Conservation (phyloP, 352 stramenopile species). For the Phytopythium chamaehyphon region DNA sequence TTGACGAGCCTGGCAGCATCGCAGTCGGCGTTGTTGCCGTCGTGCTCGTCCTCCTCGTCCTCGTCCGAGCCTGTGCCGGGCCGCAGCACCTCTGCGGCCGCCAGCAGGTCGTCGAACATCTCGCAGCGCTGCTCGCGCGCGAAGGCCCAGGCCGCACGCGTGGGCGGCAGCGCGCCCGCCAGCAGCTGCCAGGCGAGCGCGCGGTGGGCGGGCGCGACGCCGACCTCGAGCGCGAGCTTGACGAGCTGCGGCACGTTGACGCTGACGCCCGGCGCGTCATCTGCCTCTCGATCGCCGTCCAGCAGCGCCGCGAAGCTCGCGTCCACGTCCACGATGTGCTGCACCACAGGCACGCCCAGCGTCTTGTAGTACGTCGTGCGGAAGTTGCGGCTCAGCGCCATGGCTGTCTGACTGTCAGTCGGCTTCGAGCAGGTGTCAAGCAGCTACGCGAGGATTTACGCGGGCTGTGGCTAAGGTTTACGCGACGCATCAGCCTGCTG, state of each 20-base stretch:
- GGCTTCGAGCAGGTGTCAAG: not conserved
- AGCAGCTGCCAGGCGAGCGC: constrained; percentile 59
- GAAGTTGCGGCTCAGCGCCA: constrained; percentile 76
- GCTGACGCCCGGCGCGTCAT: constrained; percentile 15
- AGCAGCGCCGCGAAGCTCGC: constrained; percentile 71
- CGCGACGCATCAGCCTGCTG: too few species aligned
- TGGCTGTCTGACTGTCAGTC: constrained; percentile 6
- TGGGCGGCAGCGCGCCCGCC: constrained; percentile 42
- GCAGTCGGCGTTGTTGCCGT: not conserved
- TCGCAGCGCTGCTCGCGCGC: constrained; percentile 34
- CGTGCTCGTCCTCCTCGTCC: constrained; percentile 5
- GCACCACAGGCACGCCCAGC: constrained; percentile 77
- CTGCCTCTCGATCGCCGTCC: not conserved
- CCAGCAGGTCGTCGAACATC: constrained; percentile 70
- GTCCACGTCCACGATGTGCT: constrained; percentile 79
- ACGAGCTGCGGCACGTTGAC: constrained; percentile 66
- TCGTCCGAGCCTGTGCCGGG: constrained; percentile 12
- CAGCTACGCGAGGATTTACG: not conserved
- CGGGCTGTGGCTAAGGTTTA: too few species aligned
- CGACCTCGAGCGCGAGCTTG: constrained; percentile 74
- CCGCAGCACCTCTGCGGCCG: constrained; percentile 44
- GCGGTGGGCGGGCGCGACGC: constrained; percentile 51
- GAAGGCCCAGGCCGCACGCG: constrained; percentile 63
- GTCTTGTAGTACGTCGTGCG: constrained; percentile 88
- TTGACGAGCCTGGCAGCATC: constrained; percentile 13